phyloP scores from a whole-genome alignment of 768 basidiomycete species.

The Obba rivulosa region DNA sequence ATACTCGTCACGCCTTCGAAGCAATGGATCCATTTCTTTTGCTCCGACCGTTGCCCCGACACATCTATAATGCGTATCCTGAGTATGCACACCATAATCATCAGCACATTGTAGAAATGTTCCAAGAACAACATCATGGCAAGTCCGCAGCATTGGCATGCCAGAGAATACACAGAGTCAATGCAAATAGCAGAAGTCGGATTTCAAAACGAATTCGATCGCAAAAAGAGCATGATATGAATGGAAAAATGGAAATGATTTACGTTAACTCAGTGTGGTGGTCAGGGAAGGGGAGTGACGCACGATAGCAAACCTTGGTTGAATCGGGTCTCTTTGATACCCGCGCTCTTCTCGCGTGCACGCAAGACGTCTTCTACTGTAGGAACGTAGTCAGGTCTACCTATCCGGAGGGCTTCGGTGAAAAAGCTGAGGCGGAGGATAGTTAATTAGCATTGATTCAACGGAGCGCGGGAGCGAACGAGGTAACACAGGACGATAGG shows the following conservation, averaged over 20 bases:
- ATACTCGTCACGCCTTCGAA: slow-evolving; percentile 79
- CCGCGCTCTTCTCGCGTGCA: slow-evolving; percentile 85
- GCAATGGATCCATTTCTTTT: slow-evolving; percentile 60
- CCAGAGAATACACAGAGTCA: too few relatives aligned
- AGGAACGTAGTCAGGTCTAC: slow-evolving; percentile 73
- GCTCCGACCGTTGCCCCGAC: slow-evolving; percentile 57
- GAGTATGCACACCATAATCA: background rate
- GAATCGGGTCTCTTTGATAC: slow-evolving; percentile 86
- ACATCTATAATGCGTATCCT: slow-evolving; percentile 74
- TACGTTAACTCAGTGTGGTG: background rate
- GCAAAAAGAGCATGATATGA: too few relatives aligned
- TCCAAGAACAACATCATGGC: too few relatives aligned
- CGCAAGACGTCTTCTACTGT: slow-evolving; percentile 83
- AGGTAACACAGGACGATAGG: too few relatives aligned
- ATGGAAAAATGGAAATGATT: too few relatives aligned
- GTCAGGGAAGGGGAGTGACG: slow-evolving; percentile 3
- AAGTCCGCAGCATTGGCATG: too few relatives aligned
- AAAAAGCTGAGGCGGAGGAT: slow-evolving; percentile 60
- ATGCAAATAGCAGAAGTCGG: too few relatives aligned
- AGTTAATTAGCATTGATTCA: background rate
- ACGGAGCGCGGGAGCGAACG: too few relatives aligned
- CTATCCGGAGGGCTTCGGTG: slow-evolving; percentile 78
- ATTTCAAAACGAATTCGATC: too few relatives aligned
- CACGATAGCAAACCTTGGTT: slow-evolving; percentile 50
- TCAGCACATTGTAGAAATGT: too few relatives aligned